phyloP scores from a whole-genome alignment of 306 rosid species.

The Medicago ruthenica region DNA sequence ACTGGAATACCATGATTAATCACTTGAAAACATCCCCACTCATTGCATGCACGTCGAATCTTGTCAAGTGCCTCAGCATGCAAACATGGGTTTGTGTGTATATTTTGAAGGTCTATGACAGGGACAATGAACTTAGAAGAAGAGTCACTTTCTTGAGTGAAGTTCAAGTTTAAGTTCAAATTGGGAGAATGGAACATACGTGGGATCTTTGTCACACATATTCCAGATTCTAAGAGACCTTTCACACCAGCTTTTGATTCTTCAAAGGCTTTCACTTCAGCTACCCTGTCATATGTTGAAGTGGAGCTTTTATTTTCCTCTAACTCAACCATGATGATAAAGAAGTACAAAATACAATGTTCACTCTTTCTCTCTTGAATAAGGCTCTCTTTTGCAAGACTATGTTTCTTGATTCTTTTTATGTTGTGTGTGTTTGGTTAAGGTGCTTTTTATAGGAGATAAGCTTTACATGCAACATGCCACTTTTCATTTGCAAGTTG shows the following conservation, averaged over 20 bases:
- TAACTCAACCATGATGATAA: not conserved
- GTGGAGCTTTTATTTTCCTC: not conserved
- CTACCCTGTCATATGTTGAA: not conserved
- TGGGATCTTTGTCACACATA: not conserved
- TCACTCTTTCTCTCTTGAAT: not conserved
- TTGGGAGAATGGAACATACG: not conserved
- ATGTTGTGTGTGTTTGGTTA: no score
- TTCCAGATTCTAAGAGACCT: conserved; percentile 3
- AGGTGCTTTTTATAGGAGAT: no score
- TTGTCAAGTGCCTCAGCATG: conserved; percentile 6
- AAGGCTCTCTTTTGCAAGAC: not conserved
- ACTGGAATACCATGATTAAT: conserved; percentile 51
- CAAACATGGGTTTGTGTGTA: not conserved
- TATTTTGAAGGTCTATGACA: not conserved
- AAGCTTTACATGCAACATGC: no score
- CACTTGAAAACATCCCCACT: conserved; percentile 43
- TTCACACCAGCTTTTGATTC: not conserved
- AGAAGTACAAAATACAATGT: not conserved
- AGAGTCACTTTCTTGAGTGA: not conserved
- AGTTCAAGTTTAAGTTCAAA: not conserved
- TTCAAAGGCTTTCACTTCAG: conserved; percentile 5
- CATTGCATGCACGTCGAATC: conserved; percentile 19
- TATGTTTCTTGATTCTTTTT: no score
- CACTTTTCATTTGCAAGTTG: no score
- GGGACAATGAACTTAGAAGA: not conserved